phyloP scores from a whole-genome alignment of 768 basidiomycete species.

The Termitomyces heimii region DNA sequence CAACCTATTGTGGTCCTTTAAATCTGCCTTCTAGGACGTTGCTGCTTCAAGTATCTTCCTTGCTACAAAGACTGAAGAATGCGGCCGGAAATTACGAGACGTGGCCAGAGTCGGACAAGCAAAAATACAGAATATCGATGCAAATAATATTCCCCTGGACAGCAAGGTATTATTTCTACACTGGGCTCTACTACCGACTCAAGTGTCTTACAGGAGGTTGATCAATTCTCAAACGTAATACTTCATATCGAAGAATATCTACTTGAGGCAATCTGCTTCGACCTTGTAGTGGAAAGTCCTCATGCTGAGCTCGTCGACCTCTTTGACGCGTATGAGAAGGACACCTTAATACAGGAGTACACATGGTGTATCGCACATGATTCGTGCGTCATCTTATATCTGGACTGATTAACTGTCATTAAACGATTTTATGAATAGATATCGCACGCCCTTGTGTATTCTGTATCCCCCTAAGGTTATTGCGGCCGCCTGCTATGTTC shows the following conservation, averaged over 20 bases:
- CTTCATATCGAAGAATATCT: slow-evolving; percentile 72
- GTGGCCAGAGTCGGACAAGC: slow-evolving; percentile 71
- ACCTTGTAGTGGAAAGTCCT: slow-evolving; percentile 73
- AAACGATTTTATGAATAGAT: slow-evolving; percentile 36
- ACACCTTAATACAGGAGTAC: slow-evolving; percentile 54
- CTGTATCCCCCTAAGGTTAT: slow-evolving; percentile 64
- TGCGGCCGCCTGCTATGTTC: slow-evolving; percentile 72
- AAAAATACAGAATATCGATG: slow-evolving; percentile 55
- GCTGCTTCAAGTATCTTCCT: slow-evolving; percentile 85
- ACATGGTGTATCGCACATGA: slow-evolving; percentile 87
- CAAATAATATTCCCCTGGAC: slow-evolving; percentile 51
- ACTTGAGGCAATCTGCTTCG: slow-evolving; percentile 81
- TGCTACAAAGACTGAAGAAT: slow-evolving; percentile 90
- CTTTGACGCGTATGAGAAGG: slow-evolving; percentile 50
- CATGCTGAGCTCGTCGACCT: slow-evolving; percentile 73
- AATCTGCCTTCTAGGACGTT: slow-evolving; percentile 49
- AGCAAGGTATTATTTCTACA: slow-evolving; percentile 46
- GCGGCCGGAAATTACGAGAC: slow-evolving; percentile 80
- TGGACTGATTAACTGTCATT: slow-evolving; percentile 2
- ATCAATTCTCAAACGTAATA: slow-evolving; percentile 63
- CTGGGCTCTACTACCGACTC: neutral
- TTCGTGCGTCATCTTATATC: slow-evolving; percentile 45
- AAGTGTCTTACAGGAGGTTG: slow-evolving; percentile 56
- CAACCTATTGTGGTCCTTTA: slow-evolving; percentile 2
- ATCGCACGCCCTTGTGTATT: slow-evolving; percentile 74